Evolutionary conservation across 352 stramenopile species (phyloP), one percentile per base, ranked within the genome.

Genomic region (Phytophthora cajani): DNA sequence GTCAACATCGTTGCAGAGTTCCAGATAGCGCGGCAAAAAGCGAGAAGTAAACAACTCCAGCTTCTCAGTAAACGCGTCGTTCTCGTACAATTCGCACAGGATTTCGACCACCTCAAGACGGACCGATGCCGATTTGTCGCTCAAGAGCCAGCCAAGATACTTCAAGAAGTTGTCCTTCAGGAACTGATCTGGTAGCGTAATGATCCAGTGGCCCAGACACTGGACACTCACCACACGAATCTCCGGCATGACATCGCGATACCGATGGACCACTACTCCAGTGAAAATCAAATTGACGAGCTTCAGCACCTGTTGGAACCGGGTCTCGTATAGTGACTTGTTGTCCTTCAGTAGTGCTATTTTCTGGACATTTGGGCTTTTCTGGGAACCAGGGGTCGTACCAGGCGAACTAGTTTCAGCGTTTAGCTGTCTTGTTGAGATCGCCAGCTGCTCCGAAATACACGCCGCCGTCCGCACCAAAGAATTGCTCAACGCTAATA

Each of bases 121-220:
- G 38, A 98, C 97, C 12, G 63, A 42, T 1, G 80, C 77, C 51
- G 89, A 79, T 72, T 98, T 98, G 80, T 98, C 95, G 63, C 91
- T 96, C 49, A 98, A 64, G 67, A 98, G 91, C 96, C 96, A 99
- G 5, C 94, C 96, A 57, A 98, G 87, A 74, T 99, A 99, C 74
- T 99, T 99, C 57, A 99, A 73, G 65, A 97, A 98, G 64, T 96
- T 98, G 67, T 98, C 90, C 53, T 94, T 94, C 36, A 98, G 72
- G 59, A 97, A 99, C 0, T 98, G 79, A 38, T 97, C 90, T 0
- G 95, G 93, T 19, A 98, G 64, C 14, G 89, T 79, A 11, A 87
- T 77, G 33, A 92, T 94, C 87, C 96, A 97, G 46, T 88, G 71
- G 0, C 87, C 87, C 9, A 99, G 82, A 9, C 87, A 82, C 19